Conservation (phyloP, 208 protist genomes). For the Leishmania martiniquensis region DNA sequence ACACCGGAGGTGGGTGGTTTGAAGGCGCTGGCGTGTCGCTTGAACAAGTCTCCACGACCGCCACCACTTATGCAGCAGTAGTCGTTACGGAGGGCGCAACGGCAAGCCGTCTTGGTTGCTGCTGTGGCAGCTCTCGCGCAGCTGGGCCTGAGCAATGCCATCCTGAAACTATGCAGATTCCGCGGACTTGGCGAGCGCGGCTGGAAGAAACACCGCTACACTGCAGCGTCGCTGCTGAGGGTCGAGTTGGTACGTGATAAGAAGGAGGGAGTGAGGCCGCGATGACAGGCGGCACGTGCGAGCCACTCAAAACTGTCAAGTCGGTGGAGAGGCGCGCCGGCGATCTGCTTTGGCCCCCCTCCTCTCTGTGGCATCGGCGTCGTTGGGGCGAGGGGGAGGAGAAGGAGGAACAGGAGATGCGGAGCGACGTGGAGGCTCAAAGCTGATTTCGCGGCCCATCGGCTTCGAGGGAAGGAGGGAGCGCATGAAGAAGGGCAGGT, state of each 20-base stretch:
- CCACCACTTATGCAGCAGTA: conserved; percentile 28
- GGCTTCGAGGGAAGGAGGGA: too few species aligned
- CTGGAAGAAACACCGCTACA: background rate
- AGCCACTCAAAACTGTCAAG: too few species aligned
- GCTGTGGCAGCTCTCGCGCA: background rate
- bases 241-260: too few species aligned
- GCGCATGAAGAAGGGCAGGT: background rate
- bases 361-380: background rate
- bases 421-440: background rate
- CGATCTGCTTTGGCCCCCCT: background rate
- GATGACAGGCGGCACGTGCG: background rate
- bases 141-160: background rate
- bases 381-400: background rate
- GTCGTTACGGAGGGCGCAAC: conserved; percentile 2
- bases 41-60: conserved; percentile 66
- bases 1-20: conserved; percentile 25
- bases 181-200: background rate
- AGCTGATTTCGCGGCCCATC: background rate
- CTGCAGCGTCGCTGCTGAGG: background rate
- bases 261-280: background rate
- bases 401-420: background rate
- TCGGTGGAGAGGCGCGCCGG: background rate
- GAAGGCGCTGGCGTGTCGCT: conserved; percentile 33
- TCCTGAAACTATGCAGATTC: background rate
- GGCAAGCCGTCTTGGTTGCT: background rate